phyloP scores from a whole-genome alignment of 2,329 filamentous ascomycete species.

The Grosmannia clavigera region DNA sequence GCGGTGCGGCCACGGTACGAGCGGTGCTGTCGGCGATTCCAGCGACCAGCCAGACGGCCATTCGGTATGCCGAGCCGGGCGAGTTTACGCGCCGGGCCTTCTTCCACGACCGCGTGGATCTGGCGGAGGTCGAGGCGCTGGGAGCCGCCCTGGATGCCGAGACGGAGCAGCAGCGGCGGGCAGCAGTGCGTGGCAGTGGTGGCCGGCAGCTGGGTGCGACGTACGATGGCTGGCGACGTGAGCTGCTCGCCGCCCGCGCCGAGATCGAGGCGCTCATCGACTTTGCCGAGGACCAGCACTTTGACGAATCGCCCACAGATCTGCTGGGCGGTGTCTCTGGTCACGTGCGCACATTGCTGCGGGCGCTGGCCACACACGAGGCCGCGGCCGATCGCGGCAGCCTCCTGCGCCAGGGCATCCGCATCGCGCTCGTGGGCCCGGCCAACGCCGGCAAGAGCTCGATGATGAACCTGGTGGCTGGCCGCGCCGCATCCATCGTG shows the following conservation, averaged over 20 bases:
- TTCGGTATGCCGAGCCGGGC: constrained; percentile 86
- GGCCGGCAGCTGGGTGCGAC: constrained; percentile 52
- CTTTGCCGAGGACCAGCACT: constrained; percentile 94
- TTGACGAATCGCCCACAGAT: constrained; percentile 71
- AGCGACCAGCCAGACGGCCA: constrained; percentile 16
- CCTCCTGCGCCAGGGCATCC: constrained; percentile 72
- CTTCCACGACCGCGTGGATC: constrained; percentile 69
- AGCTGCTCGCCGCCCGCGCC: constrained; percentile 68
- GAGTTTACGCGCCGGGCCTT: constrained; percentile 94
- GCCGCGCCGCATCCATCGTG: constrained; percentile 89
- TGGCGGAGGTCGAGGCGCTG: constrained; percentile 67
- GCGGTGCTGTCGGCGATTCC: constrained; percentile 69
- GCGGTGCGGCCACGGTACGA: constrained; percentile 76
- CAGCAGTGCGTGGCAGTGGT: constrained; percentile 69
- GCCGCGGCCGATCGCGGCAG: constrained; percentile 71
- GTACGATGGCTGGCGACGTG: constrained; percentile 73
- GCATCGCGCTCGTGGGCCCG: constrained; percentile 74
- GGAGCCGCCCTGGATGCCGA: constrained; percentile 53
- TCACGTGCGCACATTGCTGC: constrained; percentile 49
- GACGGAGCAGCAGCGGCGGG: constrained; percentile 84
- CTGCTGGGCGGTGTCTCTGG: constrained; percentile 56
- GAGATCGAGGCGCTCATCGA: constrained; percentile 94
- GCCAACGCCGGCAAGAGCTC: constrained; percentile 96
- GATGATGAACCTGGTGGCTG: constrained; percentile 78
- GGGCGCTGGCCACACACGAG: constrained; percentile 56